Evolutionary conservation across 192 early-diverging fungal genomes (phyloP).

Genomic region (Rhizoclosmatium globosum): DNA sequence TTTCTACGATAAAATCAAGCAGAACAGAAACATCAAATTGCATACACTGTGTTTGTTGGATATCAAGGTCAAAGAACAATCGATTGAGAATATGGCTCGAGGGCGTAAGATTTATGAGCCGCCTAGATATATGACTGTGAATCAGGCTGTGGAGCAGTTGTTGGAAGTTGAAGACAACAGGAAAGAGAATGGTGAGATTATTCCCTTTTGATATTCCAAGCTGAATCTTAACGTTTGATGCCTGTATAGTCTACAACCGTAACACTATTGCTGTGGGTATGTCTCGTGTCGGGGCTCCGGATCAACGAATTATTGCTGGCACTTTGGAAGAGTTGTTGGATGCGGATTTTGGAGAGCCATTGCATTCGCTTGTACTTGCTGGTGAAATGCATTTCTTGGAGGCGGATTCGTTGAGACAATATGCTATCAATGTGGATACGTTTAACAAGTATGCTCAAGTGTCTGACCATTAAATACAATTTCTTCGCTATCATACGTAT

Average conservation of each 20-base stretch:
- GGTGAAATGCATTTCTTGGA: slow-evolving; percentile 95
- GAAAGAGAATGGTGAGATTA: slow-evolving; percentile 57
- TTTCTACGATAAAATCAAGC: slow-evolving; percentile 92
- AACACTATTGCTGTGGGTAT: slow-evolving; percentile 91
- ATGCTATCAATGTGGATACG: slow-evolving; percentile 66
- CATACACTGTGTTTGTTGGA: slow-evolving; percentile 97
- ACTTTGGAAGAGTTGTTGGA: slow-evolving; percentile 84
- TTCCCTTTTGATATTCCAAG: background rate
- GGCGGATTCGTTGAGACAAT: slow-evolving; percentile 82
- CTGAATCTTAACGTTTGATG: background rate
- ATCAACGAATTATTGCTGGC: slow-evolving; percentile 85
- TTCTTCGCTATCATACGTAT: too few species aligned
- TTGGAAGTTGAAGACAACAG: slow-evolving; percentile 90
- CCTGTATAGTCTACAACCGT: slow-evolving; percentile 66
- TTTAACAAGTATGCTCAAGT: slow-evolving; percentile 45
- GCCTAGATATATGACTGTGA: slow-evolving; percentile 97
- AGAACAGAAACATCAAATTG: slow-evolving; percentile 83
- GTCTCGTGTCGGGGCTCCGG: slow-evolving; percentile 86
- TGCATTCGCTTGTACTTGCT: slow-evolving; percentile 93
- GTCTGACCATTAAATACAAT: slow-evolving; percentile 22
- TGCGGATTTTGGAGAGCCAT: slow-evolving; percentile 90
- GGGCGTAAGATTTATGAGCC: slow-evolving; percentile 95
- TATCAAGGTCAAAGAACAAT: slow-evolving; percentile 99
- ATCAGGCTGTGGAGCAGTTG: slow-evolving; percentile 91
- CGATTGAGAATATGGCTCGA: slow-evolving; percentile 91